phyloP scores from a whole-genome alignment of 139 green algal genomes.

The Chlamydomonas schloesseri region DNA sequence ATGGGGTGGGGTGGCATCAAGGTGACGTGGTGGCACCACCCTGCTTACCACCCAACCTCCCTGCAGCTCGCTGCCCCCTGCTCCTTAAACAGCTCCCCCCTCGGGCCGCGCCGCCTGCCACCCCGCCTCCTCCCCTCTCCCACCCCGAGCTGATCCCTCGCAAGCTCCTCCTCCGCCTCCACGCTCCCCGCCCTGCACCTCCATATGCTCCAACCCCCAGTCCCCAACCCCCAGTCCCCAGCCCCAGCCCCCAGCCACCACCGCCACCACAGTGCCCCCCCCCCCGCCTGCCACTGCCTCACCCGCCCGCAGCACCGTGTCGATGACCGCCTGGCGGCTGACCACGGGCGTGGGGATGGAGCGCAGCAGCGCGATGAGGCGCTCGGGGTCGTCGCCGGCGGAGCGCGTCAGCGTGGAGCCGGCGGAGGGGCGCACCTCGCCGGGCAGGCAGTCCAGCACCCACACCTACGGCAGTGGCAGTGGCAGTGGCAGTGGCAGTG shows the following conservation, averaged over 20 bases:
- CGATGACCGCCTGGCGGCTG: constrained; percentile 68
- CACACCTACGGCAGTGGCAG: constrained; percentile 82
- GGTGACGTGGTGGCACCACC: no score
- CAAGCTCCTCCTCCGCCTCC: no score
- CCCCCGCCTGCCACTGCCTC: background rate
- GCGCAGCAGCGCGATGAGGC: constrained; percentile 83
- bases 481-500: no score
- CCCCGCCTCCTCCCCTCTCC: background rate
- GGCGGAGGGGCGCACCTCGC: constrained; percentile 72
- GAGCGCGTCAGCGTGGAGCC: background rate
- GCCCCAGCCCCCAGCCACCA: background rate
- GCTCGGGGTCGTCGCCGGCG: constrained; percentile 77
- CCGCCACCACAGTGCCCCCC: no score
- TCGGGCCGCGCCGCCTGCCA: no score
- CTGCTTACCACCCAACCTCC: no score
- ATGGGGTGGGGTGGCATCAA: no score
- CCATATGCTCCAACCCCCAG: no score
- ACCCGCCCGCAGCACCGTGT: constrained; percentile 36
- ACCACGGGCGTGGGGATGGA: constrained; percentile 73
- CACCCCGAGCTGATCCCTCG: no score
- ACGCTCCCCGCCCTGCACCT: background rate
- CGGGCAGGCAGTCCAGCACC: constrained; percentile 92
- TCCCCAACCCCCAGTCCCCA: no score
- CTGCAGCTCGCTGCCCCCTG: no score
- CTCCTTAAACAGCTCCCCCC: no score